A percentile compares a stretch with the other conserved stretches of the same genome.
These are phyloP conservation scores for Acmispon strigosus DNA, from an alignment of 306 rosid species.

Conservation along the genomic window DNA sequence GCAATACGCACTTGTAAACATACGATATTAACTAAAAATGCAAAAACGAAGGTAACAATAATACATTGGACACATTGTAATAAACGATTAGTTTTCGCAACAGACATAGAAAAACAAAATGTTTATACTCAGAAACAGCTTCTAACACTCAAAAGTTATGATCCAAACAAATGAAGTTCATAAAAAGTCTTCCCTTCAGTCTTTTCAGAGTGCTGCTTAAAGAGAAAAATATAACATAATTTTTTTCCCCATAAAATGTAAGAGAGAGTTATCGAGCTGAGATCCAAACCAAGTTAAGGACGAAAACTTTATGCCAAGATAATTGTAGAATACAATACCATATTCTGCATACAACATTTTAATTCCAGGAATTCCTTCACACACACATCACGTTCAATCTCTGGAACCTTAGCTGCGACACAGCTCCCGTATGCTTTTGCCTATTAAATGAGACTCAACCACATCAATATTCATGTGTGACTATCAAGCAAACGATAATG, in stretches of 20 bases:
- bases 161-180: slow-evolving; percentile 7
- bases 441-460: slow-evolving; percentile 33
- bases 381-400: slow-evolving; percentile 81
- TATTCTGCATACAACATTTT: slow-evolving; percentile 80
- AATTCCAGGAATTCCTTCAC: slow-evolving; percentile 75
- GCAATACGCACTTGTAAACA: slow-evolving; percentile 6
- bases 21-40: slow-evolving; percentile 10
- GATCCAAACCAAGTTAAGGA: background rate
- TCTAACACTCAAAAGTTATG: slow-evolving; percentile 11
- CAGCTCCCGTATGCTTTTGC: slow-evolving; percentile 86
- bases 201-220: background rate
- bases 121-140: background rate
- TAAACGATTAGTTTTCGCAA: background rate
- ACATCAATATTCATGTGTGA: slow-evolving; percentile 4
- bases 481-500: background rate
- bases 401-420: slow-evolving; percentile 88
- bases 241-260: background rate
- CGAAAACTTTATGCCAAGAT: background rate
- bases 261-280: background rate
- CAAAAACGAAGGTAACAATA: background rate
- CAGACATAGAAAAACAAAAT: background rate
- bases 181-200: slow-evolving; percentile 3
- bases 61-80: background rate
- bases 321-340: slow-evolving; percentile 38
- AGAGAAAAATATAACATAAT: background rate